These are phyloP conservation scores for Nothomitra cinnamomea DNA, from an alignment of 2,329 filamentous ascomycete species.

Conservation along the genomic window DNA sequence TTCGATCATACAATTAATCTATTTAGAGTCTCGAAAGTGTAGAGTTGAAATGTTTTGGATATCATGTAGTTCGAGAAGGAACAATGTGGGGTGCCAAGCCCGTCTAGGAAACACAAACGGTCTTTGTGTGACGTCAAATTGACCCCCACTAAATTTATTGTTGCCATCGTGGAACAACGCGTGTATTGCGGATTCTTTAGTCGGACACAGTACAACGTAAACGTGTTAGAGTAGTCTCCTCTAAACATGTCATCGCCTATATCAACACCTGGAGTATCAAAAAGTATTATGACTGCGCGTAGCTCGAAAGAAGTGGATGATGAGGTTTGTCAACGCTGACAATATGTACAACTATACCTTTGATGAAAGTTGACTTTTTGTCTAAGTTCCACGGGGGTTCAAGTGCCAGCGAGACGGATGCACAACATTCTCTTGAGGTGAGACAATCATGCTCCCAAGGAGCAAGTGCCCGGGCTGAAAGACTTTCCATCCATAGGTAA, in stretches of 20 bases:
- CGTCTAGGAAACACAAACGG: too few species aligned
- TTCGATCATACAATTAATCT: too few species aligned
- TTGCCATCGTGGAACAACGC: too few species aligned
- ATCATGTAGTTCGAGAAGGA: too few species aligned
- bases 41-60: too few species aligned
- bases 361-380: not conserved
- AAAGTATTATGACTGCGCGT: not conserved
- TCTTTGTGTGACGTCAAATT: too few species aligned
- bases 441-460: too few species aligned
- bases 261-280: not conserved
- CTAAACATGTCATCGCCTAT: not conserved
- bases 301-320: not conserved
- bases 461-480: not conserved
- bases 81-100: too few species aligned
- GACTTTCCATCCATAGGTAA: conserved; percentile 19
- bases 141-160: too few species aligned
- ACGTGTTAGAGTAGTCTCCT: not conserved
- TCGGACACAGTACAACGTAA: not conserved
- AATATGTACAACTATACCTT: not conserved
- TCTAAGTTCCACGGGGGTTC: conserved; percentile 4
- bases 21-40: too few species aligned
- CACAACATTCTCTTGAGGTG: conserved; percentile 25
- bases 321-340: not conserved
- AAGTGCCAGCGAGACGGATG: conserved; percentile 21
- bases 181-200: too few species aligned